A percentile compares a stretch with the other conserved stretches of the same genome.
phyloP scores from a whole-genome alignment of 1,284 basidiomycete species.

The Xerocomus amazonicus region DNA sequence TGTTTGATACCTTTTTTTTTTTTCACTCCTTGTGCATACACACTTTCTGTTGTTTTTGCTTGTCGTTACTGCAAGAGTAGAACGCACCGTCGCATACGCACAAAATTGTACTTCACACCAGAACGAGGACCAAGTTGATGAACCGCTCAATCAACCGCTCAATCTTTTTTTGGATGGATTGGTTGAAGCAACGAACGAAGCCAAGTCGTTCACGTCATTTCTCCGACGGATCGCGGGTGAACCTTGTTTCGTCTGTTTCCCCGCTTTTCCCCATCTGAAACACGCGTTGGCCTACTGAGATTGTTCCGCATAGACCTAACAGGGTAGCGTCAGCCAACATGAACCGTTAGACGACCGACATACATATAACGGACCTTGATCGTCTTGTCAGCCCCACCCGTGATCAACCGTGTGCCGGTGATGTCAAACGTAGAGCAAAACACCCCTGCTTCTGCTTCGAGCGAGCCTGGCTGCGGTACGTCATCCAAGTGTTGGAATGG shows the following conservation, averaged over 20 bases:
- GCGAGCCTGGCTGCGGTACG: constrained; percentile 92
- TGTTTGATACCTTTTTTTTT: constrained; percentile 4
- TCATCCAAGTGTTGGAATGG: constrained; percentile 96
- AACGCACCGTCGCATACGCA: neutral
- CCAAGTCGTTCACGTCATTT: neutral
- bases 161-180: too few relatives aligned
- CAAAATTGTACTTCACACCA: too few relatives aligned
- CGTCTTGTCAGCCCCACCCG: constrained; percentile 97
- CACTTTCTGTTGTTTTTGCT: neutral
- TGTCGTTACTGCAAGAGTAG: constrained; percentile 6
- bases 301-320: constrained; percentile 49
- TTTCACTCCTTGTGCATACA: constrained; percentile 12
- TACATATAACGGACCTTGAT: constrained; percentile 66
- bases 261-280: neutral
- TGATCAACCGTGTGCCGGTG: constrained; percentile 93
- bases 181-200: too few relatives aligned
- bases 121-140: too few relatives aligned
- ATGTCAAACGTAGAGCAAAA: constrained; percentile 97
- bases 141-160: too few relatives aligned
- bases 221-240: neutral
- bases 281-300: constrained; percentile 23
- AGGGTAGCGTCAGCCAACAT: neutral
- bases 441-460: constrained; percentile 93
- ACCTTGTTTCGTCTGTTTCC: neutral
- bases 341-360: neutral